Percentiles rank a stretch among this genome's conserved stretches.
Conservation (phyloP, 192 early-diverging fungal genomes). For the Coemansia sp. region DNA sequence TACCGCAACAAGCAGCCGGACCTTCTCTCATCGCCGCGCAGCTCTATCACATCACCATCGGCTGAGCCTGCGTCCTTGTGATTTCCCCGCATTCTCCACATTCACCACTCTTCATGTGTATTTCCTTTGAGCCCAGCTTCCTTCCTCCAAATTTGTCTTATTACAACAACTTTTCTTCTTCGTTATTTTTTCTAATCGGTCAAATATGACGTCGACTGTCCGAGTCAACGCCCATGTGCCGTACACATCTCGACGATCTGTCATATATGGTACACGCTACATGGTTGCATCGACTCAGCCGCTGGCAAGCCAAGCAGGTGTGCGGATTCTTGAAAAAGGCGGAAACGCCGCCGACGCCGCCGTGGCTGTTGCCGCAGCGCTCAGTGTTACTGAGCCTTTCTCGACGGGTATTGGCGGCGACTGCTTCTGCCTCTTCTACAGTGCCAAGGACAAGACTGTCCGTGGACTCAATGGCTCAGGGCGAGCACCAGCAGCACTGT, state of each 20-base stretch:
- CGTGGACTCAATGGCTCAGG: constrained; percentile 67
- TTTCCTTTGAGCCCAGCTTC: neutral
- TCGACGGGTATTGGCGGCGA: constrained; percentile 83
- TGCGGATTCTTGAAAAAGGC: constrained; percentile 63
- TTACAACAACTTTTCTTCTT: neutral
- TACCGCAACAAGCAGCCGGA: constrained; percentile 48
- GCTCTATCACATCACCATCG: constrained; percentile 11
- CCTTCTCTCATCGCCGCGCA: constrained; percentile 3
- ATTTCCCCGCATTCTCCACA: neutral
- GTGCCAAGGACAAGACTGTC: constrained; percentile 60
- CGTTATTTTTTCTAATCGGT: neutral
- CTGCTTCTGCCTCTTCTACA: constrained; percentile 78
- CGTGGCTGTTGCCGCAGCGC: constrained; percentile 67
- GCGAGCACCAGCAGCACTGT: constrained; percentile 61
- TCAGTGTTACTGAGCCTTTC: constrained; percentile 72
- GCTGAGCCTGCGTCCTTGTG: constrained; percentile 1
- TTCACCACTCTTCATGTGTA: neutral
- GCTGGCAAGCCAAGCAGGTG: constrained; percentile 69
- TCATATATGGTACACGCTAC: constrained; percentile 62
- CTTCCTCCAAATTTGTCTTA: neutral
- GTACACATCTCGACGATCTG: constrained; percentile 55
- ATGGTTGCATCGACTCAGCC: constrained; percentile 74
- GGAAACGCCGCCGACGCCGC: constrained; percentile 83
- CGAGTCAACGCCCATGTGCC: constrained; percentile 17
- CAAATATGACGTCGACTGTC: constrained; percentile 35